Evolutionary conservation across 768 basidiomycete genomes (phyloP).

Genomic region (Termitomyces sp.): DNA sequence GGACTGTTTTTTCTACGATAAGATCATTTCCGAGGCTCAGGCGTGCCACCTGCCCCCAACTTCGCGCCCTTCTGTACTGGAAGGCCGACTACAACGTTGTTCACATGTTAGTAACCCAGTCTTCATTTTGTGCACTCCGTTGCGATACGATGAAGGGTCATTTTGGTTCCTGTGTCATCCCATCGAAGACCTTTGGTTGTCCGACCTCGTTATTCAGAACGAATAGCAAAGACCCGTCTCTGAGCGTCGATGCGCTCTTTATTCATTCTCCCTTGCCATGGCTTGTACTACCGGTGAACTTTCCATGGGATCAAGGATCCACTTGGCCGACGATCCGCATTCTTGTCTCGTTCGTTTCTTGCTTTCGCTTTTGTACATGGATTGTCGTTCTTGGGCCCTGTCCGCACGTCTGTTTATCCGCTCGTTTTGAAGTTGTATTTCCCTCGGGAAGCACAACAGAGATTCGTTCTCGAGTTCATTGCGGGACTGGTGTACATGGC

Average conservation of each 20-base stretch:
- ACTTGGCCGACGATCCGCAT: constrained; percentile 8
- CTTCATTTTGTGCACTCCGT: constrained; percentile 22
- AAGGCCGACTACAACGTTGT: constrained; percentile 30
- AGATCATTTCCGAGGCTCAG: constrained; percentile 7
- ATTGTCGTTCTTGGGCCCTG: constrained; percentile 1
- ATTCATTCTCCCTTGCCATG: constrained; percentile 10
- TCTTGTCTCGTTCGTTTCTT: neutral
- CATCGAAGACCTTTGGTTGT: constrained; percentile 12
- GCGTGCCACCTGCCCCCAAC: constrained; percentile 30
- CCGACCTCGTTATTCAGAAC: constrained; percentile 17
- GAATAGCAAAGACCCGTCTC: constrained; percentile 15
- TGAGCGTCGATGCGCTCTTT: constrained; percentile 6
- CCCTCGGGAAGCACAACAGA: constrained; percentile 44
- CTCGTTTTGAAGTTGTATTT: constrained; percentile 32
- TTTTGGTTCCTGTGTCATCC: constrained; percentile 21
- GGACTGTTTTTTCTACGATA: constrained; percentile 1
- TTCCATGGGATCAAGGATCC: neutral
- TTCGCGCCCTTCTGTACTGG: constrained; percentile 32
- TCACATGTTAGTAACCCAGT: constrained; percentile 32
- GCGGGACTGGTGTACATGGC: constrained; percentile 7
- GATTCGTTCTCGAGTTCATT: constrained; percentile 51
- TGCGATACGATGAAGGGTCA: constrained; percentile 13
- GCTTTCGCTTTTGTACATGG: neutral
- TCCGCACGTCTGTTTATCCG: constrained; percentile 20
- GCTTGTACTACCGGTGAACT: constrained; percentile 10